A percentile compares a stretch with the other conserved stretches of the same genome.
Conservation (phyloP, 2,329 filamentous ascomycete genomes). For the Sclerotinia trifoliorum region DNA sequence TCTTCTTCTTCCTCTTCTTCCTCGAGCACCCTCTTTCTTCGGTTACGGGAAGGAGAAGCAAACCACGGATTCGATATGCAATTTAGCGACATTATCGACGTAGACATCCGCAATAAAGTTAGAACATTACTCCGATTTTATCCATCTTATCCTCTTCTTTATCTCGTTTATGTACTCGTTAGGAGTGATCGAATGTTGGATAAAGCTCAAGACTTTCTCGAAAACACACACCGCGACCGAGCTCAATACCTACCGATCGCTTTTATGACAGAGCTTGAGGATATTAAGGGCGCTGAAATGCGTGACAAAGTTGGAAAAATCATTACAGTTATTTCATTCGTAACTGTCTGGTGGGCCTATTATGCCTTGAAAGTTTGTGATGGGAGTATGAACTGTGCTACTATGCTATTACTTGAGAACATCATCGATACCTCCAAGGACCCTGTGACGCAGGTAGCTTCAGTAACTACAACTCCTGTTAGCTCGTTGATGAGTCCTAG, state of each 20-base stretch:
- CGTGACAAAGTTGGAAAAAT: background rate
- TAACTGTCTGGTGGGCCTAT: slow-evolving; percentile 10
- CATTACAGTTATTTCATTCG: background rate
- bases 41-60: background rate
- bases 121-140: background rate
- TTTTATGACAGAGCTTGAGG: background rate
- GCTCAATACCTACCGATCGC: background rate
- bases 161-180: slow-evolving; percentile 1
- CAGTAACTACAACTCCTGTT: background rate
- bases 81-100: background rate
- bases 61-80: background rate
- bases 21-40: background rate
- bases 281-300: background rate
- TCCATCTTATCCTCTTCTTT: slow-evolving; percentile 10
- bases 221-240: background rate
- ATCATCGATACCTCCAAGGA: background rate
- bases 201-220: background rate
- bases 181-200: background rate
- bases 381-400: background rate
- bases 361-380: slow-evolving; percentile 15
- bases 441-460: background rate
- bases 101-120: slow-evolving; percentile 6
- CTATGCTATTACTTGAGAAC: slow-evolving; percentile 1
- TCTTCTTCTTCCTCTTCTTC: too few relatives aligned
- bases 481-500: background rate